Percentiles rank a stretch among this genome's conserved stretches.
These are phyloP conservation scores for Medicago arabica DNA, from an alignment of 306 rosid species.

Conservation along the genomic window DNA sequence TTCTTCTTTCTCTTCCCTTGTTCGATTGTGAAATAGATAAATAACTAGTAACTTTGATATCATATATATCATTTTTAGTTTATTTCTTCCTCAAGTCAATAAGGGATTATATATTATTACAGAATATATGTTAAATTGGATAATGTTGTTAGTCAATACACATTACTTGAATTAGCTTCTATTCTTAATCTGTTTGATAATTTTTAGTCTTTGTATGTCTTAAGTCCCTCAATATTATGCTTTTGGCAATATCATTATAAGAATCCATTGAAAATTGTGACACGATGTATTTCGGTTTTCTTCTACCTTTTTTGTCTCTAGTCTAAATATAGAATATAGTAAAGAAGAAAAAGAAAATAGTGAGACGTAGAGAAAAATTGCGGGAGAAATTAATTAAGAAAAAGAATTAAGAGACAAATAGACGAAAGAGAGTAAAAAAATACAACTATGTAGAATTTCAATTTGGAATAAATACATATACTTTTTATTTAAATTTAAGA, in stretches of 20 bases:
- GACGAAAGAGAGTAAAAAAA: not conserved
- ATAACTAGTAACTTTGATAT: conserved; percentile 34
- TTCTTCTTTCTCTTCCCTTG: conserved; percentile 14
- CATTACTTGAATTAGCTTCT: conserved; percentile 21
- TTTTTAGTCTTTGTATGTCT: conserved; percentile 1
- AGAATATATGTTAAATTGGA: conserved; percentile 35
- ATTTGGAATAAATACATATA: not conserved
- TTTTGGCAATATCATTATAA: not conserved
- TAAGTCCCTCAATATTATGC: not conserved
- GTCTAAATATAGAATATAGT: too few species aligned
- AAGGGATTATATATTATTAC: conserved; percentile 44
- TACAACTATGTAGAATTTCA: not conserved
- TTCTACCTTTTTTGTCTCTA: not conserved
- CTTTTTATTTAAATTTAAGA: not conserved
- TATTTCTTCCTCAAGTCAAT: conserved; percentile 40
- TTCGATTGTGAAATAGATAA: conserved; percentile 45
- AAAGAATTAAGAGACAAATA: not conserved
- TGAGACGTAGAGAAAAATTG: too few species aligned
- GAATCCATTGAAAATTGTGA: not conserved
- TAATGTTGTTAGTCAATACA: conserved; percentile 39
- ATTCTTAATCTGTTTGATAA: not conserved
- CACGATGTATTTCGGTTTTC: not conserved
- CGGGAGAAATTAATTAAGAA: too few species aligned
- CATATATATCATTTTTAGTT: conserved; percentile 39
- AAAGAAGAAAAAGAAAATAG: too few species aligned